Evolutionary conservation across 495 filamentous ascomycete genomes (phyloP), one percentile per base, ranked within the genome.

Genomic region (Amphirosellinia nigrospora): DNA sequence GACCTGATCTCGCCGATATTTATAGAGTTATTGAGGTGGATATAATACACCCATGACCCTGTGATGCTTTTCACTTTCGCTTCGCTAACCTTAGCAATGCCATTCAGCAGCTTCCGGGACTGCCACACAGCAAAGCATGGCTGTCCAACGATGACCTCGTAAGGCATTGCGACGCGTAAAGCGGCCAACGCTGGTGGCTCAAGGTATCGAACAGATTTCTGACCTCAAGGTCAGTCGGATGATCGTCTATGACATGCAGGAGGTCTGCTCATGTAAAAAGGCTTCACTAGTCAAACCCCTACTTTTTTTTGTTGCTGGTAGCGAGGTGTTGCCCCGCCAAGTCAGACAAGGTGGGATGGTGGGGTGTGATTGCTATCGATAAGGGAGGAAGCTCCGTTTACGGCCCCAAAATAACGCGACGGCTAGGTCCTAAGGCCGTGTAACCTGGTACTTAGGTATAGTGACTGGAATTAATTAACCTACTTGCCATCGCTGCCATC

Each of bases 41-140:
- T 71, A 74, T 87, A 86, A 78, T 88, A 86, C 66, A 85, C 70
- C 84, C 85, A 88, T 34, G 78, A 76, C n/a, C 84, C 85, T 13
- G 76, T 71, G 72, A 88, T 73, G 13, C 75, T 75, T 50, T 76
- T 74, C 36, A 84, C 81, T 72, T 81, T 81, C 63, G 75, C 79
- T 65, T 79, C 75, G 36, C 76, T 79, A 10, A 74, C 68, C 72
- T 82, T 80, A 73, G 83, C 84, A 72, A 87, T 83, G 48, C 76
- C 79, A 50, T 82, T 79, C 64, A 77, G 79, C 52, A 87, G 72
- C 74, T 86, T 88, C 73, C 82, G 72, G 66, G 83, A 78, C 73
- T 86, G 84, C 34, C 83, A 80, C 32, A 76, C 62, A 59, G 84
- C 86, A 78, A 83, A 86, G 82, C 83, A 86, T 34, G 84, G 78